Evolutionary conservation across 176 grass and related monocot species (phyloP).

Genomic region (Musa troglodytarum): DNA sequence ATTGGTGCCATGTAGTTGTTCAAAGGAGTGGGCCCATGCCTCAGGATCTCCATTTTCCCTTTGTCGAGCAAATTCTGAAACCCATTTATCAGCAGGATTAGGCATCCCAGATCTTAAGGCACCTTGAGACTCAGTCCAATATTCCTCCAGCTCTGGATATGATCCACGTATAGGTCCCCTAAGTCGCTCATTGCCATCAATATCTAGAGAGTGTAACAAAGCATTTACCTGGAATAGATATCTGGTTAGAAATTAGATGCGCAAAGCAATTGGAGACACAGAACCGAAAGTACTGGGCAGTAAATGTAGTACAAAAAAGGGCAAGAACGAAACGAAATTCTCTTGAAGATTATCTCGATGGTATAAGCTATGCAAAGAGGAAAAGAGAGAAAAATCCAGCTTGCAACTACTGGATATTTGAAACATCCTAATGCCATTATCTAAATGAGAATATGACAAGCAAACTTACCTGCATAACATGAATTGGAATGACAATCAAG

Average conservation of each 20-base stretch:
- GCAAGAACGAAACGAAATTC: neutral
- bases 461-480: neutral
- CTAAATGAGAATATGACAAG: neutral
- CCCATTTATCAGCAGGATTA: slow-evolving; percentile 78
- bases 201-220: slow-evolving; percentile 86
- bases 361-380: neutral
- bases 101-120: slow-evolving; percentile 52
- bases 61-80: slow-evolving; percentile 56
- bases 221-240: slow-evolving; percentile 71
- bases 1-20: slow-evolving; percentile 83
- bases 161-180: slow-evolving; percentile 60
- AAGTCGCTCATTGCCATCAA: slow-evolving; percentile 55
- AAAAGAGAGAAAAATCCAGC: slow-evolving; percentile 21
- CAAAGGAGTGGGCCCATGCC: slow-evolving; percentile 78
- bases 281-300: neutral
- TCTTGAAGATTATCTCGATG: no score
- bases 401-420: neutral
- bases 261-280: neutral
- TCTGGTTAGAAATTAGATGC: slow-evolving; percentile 16
- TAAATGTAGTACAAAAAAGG: neutral
- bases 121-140: slow-evolving; percentile 92
- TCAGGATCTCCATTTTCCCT: slow-evolving; percentile 71
- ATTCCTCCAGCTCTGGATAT: slow-evolving; percentile 75
- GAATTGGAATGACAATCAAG: neutral
- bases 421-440: neutral